These are phyloP conservation scores for Punica granatum DNA, from an alignment of 345 rosid species.

Conservation along the genomic window DNA sequence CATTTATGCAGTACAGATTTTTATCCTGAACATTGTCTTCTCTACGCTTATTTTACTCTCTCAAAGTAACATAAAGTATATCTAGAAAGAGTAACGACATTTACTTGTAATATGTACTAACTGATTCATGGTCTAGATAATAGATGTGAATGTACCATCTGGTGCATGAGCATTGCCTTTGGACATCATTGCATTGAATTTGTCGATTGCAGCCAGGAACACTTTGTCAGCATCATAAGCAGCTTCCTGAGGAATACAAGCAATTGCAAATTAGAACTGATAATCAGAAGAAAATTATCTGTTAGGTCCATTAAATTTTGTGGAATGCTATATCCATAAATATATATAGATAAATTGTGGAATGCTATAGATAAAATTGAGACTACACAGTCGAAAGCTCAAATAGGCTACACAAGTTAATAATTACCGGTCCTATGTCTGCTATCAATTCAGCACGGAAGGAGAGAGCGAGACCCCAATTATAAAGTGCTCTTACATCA, in stretches of 20 bases:
- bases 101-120: not conserved
- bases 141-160: conserved; percentile 33
- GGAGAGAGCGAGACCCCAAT: conserved; percentile 75
- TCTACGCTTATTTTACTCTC: not conserved
- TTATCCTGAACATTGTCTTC: not conserved
- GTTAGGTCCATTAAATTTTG: not conserved
- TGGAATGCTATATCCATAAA: too few relatives aligned
- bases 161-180: conserved; percentile 53
- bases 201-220: conserved; percentile 69
- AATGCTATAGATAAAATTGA: not conserved
- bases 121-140: not conserved
- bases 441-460: conserved; percentile 66
- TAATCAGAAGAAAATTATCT: not conserved
- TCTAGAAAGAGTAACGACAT: not conserved
- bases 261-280: not conserved
- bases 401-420: not conserved
- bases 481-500: conserved; percentile 57
- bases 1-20: not conserved
- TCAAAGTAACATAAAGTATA: not conserved
- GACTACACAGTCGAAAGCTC: conserved; percentile 1
- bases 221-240: conserved; percentile 66
- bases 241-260: conserved; percentile 36
- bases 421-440: conserved; percentile 72
- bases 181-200: conserved; percentile 64
- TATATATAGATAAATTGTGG: too few relatives aligned